Evolutionary conservation across 257 asterid genomes (phyloP), one percentile per base, ranked within the genome.

Genomic region (Nicotiana undulata): DNA sequence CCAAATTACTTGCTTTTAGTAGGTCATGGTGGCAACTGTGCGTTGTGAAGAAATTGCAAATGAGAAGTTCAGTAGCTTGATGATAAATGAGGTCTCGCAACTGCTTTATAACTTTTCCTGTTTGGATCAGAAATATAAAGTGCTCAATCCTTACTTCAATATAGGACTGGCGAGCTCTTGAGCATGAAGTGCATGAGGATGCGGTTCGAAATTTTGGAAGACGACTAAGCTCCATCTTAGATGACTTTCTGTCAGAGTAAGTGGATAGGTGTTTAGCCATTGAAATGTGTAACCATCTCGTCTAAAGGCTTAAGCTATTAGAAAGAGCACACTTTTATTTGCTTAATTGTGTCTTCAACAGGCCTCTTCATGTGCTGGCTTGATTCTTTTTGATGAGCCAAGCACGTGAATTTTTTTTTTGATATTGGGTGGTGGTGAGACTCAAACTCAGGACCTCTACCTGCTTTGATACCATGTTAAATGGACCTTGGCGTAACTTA

Each of bases 1-100:
- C 56, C 60, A 46, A 72, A 44, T 31, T 79, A 61, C 5, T 79
- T 61, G 53, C 20, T 58, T 79, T 78, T 28, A 61, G 81, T 61
- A 89, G 93, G 88, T 88, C 83, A 89, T 89, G 93, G 93, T 89
- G 80, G 90, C 93, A 58, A 85, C 93, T 68, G 93, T 89, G 59
- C 86, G 93, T 55, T 89, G 93, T 80, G 91, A 89, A 85, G 93
- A 89, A 82, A 86, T 89, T 79, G 93, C 93, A 34, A 85, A 75
- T 77, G 90, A 88, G 84, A 89, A 86, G 86, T 86, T 86, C 81
- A 60, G 56, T 77, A 52, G 52, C 66, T 87, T 89, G 85, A 83
- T 67, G 18, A 82, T 83, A 40, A 89, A 88, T 75, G 49, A 89
- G 88, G 93, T 88, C 82, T 79, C 1, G 64, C 20, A 5, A 10